These are phyloP conservation scores for Solanum appendiculatum DNA, from an alignment of 257 asterid species.

Conservation along the genomic window DNA sequence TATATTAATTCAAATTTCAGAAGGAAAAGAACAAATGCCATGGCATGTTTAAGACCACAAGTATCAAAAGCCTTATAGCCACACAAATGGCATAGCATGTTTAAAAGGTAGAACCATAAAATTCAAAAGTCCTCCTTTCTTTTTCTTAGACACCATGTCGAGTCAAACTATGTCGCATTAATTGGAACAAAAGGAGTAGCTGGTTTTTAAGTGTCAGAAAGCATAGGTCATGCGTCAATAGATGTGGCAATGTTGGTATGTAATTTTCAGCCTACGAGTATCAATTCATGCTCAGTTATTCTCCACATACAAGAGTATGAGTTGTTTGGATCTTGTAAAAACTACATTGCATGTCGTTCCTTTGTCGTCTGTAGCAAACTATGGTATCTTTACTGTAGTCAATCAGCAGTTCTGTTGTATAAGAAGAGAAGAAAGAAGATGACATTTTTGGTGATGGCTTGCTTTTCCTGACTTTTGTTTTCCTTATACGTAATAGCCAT, in stretches of 20 bases:
- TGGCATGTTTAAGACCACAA: neutral
- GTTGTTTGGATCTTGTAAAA: neutral
- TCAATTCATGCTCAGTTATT: neutral
- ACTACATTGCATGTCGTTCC: neutral
- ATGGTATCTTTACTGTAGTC: neutral
- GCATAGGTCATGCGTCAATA: neutral
- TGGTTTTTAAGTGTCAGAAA: neutral
- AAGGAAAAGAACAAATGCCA: neutral
- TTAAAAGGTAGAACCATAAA: neutral
- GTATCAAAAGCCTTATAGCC: neutral
- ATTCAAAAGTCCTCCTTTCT: neutral
- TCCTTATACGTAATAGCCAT: constrained; percentile 30
- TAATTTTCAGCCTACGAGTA: neutral
- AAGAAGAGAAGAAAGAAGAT: neutral
- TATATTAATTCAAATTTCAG: neutral
- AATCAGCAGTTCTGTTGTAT: neutral
- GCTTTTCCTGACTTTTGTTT: neutral
- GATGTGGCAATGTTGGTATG: neutral
- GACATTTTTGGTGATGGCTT: neutral
- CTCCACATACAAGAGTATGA: neutral
- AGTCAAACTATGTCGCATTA: neutral
- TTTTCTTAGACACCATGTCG: neutral
- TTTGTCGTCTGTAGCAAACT: neutral
- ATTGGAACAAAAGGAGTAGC: neutral
- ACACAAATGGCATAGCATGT: neutral